Evolutionary conservation across 768 basidiomycete genomes (phyloP), one percentile per base, ranked within the genome.

Genomic region (Boletus vinaceobasis): DNA sequence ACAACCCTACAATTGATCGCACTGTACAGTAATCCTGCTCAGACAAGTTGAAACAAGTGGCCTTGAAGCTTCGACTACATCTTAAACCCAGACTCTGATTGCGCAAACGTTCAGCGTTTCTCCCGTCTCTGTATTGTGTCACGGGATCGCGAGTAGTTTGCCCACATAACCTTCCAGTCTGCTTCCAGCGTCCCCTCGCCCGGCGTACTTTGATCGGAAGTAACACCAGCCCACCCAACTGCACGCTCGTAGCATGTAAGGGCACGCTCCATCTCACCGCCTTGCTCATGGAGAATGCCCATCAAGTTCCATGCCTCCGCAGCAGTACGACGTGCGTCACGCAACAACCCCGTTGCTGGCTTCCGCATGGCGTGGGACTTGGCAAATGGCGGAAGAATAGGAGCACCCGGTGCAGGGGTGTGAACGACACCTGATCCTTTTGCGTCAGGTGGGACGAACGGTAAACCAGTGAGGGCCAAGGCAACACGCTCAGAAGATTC

Each of bases 271-370:
- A 69, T 59, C 7, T 74, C 70, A 47, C 52, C 68, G 52, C 43
- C 68, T 57, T 60, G 54, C 62, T 89, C 86, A n/a, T 76, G 74
- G 8, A 91, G 71, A 38, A 88, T 72, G 13, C 89, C 89, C 67
- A 85, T 74, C 56, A 90, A 71, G 63, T 82, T 86, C 87, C 87
- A 90, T 6, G 87, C 82, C 68, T 89, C 85, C 1, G 85, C 84
- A 15, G 87, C 84, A 27, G 86, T 82, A 43, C 86, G 75, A 15
- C 85, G 79, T 17, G 89, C 79, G 64, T 90, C 87, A 29, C 85
- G 82, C 50, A 90, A 75, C 15, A 90, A 71, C 48, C 74, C 74
- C 42, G 63, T 69, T 27, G 89, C 86, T 7, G 82, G 79, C 50
- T 74, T 77, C 51, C 70, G 75, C 75, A 88, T 79, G 39, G 75